These are phyloP conservation scores for Porodaedalea pini DNA, from an alignment of 1,284 basidiomycete genomes.

Conservation along the genomic window DNA sequence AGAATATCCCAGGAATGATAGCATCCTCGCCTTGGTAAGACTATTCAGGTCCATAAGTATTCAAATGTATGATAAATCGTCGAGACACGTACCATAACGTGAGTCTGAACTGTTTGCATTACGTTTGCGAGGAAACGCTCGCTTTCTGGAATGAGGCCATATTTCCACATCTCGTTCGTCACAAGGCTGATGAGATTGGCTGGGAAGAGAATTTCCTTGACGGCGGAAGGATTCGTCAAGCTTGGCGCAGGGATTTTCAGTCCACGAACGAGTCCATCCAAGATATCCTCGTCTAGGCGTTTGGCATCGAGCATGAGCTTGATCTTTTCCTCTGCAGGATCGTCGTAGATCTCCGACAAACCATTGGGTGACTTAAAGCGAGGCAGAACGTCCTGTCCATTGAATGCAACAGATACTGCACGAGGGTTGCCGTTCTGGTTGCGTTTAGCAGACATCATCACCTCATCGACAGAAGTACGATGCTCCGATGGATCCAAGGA, in stretches of 20 bases:
- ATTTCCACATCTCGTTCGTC: slow-evolving; percentile 99
- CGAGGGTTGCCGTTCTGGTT: slow-evolving; percentile 76
- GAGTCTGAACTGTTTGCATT: slow-evolving; percentile 96
- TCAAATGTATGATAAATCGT: slow-evolving; percentile 18
- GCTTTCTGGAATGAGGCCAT: slow-evolving; percentile 94
- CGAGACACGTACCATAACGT: slow-evolving; percentile 86
- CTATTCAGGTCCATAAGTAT: slow-evolving; percentile 36
- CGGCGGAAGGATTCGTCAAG: slow-evolving; percentile 85
- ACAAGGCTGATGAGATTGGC: slow-evolving; percentile 98
- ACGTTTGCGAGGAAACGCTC: slow-evolving; percentile 98
- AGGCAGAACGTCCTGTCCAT: slow-evolving; percentile 70
- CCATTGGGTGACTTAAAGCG: slow-evolving; percentile 69
- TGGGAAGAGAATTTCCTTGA: slow-evolving; percentile 98
- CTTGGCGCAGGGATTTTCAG: slow-evolving; percentile 93
- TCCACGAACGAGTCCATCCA: slow-evolving; percentile 86
- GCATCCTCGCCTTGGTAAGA: slow-evolving; percentile 93
- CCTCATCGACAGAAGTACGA: slow-evolving; percentile 74
- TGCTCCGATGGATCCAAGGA: slow-evolving; percentile 56
- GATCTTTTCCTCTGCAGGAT: slow-evolving; percentile 94
- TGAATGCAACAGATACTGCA: slow-evolving; percentile 89
- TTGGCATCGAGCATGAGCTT: slow-evolving; percentile 89
- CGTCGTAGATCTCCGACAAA: slow-evolving; percentile 75
- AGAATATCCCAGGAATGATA: slow-evolving; percentile 96
- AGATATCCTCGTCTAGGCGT: slow-evolving; percentile 90
- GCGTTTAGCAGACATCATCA: slow-evolving; percentile 74